Evolutionary conservation across 2,329 filamentous ascomycete genomes (phyloP).

Genomic region (Xylariaceae sp.): DNA sequence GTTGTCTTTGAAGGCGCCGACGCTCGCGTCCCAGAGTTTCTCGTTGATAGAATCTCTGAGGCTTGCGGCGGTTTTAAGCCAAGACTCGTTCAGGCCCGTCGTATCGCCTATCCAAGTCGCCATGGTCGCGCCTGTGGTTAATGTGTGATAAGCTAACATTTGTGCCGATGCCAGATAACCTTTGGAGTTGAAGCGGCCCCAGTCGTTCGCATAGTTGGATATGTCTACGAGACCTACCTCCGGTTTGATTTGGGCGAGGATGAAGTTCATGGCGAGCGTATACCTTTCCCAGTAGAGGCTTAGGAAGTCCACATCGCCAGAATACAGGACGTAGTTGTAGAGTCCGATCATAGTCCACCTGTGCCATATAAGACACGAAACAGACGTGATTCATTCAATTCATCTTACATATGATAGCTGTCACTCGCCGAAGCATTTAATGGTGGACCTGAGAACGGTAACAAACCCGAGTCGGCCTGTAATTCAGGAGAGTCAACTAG

Average conservation of each 20-base stretch:
- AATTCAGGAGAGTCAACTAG: slow-evolving; percentile 1
- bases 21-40: slow-evolving; percentile 43
- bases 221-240: slow-evolving; percentile 25
- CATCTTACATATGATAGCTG: slow-evolving; percentile 32
- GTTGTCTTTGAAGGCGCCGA: slow-evolving; percentile 52
- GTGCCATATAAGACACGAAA: slow-evolving; percentile 3
- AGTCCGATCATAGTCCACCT: slow-evolving; percentile 49
- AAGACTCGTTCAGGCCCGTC: slow-evolving; percentile 35
- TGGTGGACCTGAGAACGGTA: slow-evolving; percentile 29
- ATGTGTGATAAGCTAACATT: slow-evolving; percentile 44
- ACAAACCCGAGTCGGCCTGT: slow-evolving; percentile 19
- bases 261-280: slow-evolving; percentile 38
- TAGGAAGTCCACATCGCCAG: slow-evolving; percentile 47
- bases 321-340: slow-evolving; percentile 53
- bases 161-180: slow-evolving; percentile 27
- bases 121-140: slow-evolving; percentile 48
- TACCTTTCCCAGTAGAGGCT: slow-evolving; percentile 44
- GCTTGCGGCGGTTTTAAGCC: slow-evolving; percentile 36
- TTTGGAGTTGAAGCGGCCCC: slow-evolving; percentile 27
- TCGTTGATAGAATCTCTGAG: slow-evolving; percentile 43
- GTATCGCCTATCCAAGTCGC: slow-evolving; percentile 44
- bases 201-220: slow-evolving; percentile 22
- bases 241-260: slow-evolving; percentile 21
- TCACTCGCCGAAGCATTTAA: slow-evolving; percentile 24
- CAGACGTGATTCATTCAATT: background rate